Evolutionary conservation across 345 rosid species (phyloP), one percentile per base, ranked within the genome.

Genomic region (Chamaenerion angustifolium): DNA sequence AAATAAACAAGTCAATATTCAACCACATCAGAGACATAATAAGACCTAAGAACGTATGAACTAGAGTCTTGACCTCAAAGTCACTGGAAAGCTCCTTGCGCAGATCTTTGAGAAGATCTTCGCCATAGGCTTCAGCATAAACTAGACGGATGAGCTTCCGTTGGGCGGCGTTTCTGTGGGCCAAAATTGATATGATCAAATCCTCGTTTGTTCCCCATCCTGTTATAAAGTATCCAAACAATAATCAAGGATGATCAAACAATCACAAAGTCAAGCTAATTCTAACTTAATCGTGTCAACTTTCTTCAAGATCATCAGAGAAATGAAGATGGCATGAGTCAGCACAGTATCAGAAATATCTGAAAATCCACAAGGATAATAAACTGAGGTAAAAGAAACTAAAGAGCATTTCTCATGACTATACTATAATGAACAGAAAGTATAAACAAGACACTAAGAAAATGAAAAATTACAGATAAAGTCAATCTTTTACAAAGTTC

Each of bases 191-290:
- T 58, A 86, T 81, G 64, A 83, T 86, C 70, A 73, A 48, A 1
- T 59, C 62, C 64, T 90, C 98, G 52, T 90, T 72, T 11, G 98
- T 85, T 23, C 98, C 97, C 94, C 95, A 89, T 61, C 97, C 97
- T 89, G 74, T 57, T 37, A 42, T 42, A 54, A 65, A 40, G 27
- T 15, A 46, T 47, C 15, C 3, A 43, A 1, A 8, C n/a, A 12
- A 17, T 31, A 9, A 45, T 54, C 40, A 14, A 62, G 48, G 41
- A 40, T 37, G 0, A 8, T 31, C 37, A 31, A 31, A 31, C 37
- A 31, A 31, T 31, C 37, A 31, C 37, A 31, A 31, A 31, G 7
- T 31, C 7, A 5, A 3, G 37, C 5, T 5, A 31, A 31, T 31
- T 21, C 25, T 21, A 21, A 21, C 4, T 4, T 2, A 21, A 21